Evolutionary conservation across 2,329 filamentous ascomycete species (phyloP), one percentile per base, ranked within the genome.

Genomic region (Venturia asperata): DNA sequence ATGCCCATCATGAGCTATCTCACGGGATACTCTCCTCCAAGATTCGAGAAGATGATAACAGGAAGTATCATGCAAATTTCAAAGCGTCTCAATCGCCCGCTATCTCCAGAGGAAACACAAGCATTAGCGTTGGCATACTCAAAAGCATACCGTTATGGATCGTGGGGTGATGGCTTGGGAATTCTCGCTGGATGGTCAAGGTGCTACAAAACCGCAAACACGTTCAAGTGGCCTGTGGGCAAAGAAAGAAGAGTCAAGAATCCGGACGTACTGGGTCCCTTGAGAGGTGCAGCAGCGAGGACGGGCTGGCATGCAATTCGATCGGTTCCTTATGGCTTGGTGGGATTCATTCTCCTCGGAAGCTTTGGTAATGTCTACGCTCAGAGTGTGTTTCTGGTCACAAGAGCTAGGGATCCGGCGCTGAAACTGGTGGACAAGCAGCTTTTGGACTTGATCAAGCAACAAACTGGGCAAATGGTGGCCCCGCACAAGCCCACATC

Each of bases 321-420:
- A 42, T 24, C 60, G 21, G 24, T 45, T 19, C 42, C 60, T 5
- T 61, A 61, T n/a, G 60, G 37, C 11, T 7, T 45, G 13, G 9
- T 45, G 6, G 60, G 60, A 21, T 34, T 2, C 17, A 0, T 42
- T 1, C 0, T 61, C 17, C 17, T 42, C 5, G 60, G 60, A 21
- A n/a, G 11, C 7, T 61, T 61, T 41, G 19, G 1, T 13, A 24
- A 45, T 6, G 37, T n/a, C 17, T 61, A 27, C 15, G 60, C 37
- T 41, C 17, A 6, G 34, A 42, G 37, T 61, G 37, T 43, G 13
- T 42, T 61, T 11, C 24, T 61, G 21, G 60, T 61, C 5, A 61
- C 34, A 27, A 45, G n/a, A 42, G 24, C 21, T n/a, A 61, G 42
- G 42, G 60, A 61, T 61, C 60, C 60, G 60, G 21, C 27, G 6